Evolutionary conservation across 768 basidiomycete species (phyloP), one percentile per base, ranked within the genome.

Genomic region (Pholiota molesta): DNA sequence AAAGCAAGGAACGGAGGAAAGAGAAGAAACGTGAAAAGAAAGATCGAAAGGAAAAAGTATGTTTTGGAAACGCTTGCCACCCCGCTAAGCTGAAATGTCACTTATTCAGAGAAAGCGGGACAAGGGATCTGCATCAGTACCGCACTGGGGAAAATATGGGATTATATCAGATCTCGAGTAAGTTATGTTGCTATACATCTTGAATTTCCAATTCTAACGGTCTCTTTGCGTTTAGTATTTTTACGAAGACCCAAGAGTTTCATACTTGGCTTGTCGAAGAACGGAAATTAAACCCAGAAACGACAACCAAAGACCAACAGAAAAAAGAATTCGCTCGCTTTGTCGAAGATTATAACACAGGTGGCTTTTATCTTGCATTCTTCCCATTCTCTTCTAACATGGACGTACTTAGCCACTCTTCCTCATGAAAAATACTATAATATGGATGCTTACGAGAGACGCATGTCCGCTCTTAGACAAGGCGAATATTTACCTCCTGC

Each of bases 361-460:
- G 92, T 88, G 62, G 31, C 79, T 63, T 39, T 60, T 39, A n/a
- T 31, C 39, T 23, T 17, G 6, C 59, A 9, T 21, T 35, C 37
- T 44, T 44, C 17, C 13, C 29, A 35, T 37, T 49, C 57, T 51
- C 52, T 40, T 55, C 29, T 29, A 44, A 56, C 28, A 51, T 49
- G n/a, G 31, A 52, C 40, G 45, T 40, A 52, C 56, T 19, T 60
- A 95, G 95, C 94, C 14, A 97, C 95, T 3, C 81, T 97, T 2
- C 93, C 95, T 10, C 91, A 97, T 69, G 94, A 96, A 73, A 97
- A 97, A 73, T 97, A 95, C 74, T 97, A 97, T 74, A 86, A 95
- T 70, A 94, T 96, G 84, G 87, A 86, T 58, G 83, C 85, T 5
- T 95, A 94, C 72, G 93, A 95, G 62, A 80, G 80, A 21, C 88